phyloP scores from a whole-genome alignment of 106 monocot genomes.

The Acorus gramineus region DNA sequence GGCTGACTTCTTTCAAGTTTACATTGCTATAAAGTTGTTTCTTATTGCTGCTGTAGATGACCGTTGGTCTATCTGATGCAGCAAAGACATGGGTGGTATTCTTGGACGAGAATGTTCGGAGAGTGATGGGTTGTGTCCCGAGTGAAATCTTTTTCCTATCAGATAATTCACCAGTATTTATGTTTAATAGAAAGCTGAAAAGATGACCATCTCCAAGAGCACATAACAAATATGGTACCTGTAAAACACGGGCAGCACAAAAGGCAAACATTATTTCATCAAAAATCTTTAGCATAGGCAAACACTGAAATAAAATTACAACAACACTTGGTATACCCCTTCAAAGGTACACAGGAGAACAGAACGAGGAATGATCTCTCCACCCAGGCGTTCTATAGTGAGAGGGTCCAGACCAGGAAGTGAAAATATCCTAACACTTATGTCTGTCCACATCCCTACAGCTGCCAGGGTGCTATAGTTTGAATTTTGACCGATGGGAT shows the following conservation, averaged over 20 bases:
- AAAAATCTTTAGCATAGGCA: not conserved
- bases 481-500: conserved; percentile 73
- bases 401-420: conserved; percentile 67
- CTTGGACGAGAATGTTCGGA: conserved; percentile 89
- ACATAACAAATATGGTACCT: conserved; percentile 89
- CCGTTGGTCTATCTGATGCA: conserved; percentile 95
- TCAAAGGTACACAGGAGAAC: conserved; percentile 89
- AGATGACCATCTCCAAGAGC: conserved; percentile 97
- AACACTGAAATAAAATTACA: not conserved
- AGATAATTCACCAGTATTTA: conserved; percentile 46
- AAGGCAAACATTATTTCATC: not conserved
- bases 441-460: conserved; percentile 99
- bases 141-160: conserved; percentile 95
- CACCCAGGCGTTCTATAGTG: conserved; percentile 76
- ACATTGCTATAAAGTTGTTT: conserved; percentile 99
- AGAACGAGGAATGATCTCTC: conserved; percentile 94
- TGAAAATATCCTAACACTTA: conserved; percentile 85
- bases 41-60: conserved; percentile 98
- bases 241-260: not conserved
- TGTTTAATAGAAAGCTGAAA: conserved; percentile 75
- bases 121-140: conserved; percentile 95
- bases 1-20: conserved; percentile 95
- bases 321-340: conserved; percentile 47
- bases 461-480: conserved; percentile 59
- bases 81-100: conserved; percentile 90